Base-by-base conservation (phyloP, 139 green algal species). In the Astrephomene gubernaculifera region DNA sequence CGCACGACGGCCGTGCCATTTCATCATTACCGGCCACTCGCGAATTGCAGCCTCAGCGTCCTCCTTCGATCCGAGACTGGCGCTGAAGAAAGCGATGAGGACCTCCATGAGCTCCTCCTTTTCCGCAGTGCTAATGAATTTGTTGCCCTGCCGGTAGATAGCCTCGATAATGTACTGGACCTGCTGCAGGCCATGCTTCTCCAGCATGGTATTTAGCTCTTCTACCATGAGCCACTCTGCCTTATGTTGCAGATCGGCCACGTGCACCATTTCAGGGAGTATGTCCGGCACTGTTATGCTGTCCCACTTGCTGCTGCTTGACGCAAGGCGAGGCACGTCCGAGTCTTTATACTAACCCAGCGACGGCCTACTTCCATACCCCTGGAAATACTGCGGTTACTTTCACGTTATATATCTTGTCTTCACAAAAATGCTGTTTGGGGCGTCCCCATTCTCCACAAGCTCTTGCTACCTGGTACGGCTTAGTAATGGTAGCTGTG, bases 1-100 rank as follows among this genome's bases (percentile, higher is more conserved):
- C 65, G 49, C 36, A 36, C 65, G 65, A 10, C 65, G 65, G 35
- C 65, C 35, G 65, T 49, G 65, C 65, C 65, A 72, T 35, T 35
- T 6, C 65, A 72, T 72, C 35, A 72, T 36, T 36, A 52, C 65
- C 65, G 65, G 65, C 65, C 65, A 72, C 65, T 72, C 35, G 35
- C 29, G 19, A 72, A 72, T 71, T 29, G 63, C 63, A 41, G 63
- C 63, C 63, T 71, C 31, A 29, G 63, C 63, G 63, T 71, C 63
- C n/a, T 71, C 63, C 8, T 6, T 19, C 49, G 65, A 52, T 35
- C 65, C 65, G 35, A 36, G 45, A 35, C 45, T 35, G 35, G 4
- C 10, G 35, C 7, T 9, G 65, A 72, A 72, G 65, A 29, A 35
- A 35, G 35, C 65, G 29, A 72, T 6, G 35, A 72, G 65, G 49